A percentile compares a stretch with the other conserved stretches of the same genome.
Evolutionary conservation across 2,329 filamentous ascomycete species (phyloP).

Genomic region (Fonsecaea monophora): DNA sequence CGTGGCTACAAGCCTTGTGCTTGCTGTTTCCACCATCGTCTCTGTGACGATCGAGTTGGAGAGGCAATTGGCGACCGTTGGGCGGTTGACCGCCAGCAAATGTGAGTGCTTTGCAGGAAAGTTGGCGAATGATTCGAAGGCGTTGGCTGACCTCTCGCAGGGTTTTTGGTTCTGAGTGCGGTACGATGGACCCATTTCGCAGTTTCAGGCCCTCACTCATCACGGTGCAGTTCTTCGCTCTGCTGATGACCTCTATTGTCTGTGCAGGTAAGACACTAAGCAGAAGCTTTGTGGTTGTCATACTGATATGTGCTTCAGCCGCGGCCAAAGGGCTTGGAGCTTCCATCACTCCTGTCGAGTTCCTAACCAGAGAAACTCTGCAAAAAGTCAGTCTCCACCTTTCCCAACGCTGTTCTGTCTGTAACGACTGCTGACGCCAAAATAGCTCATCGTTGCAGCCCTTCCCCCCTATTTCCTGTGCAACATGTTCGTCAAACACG

Average conservation of each 20-base stretch:
- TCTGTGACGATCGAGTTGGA: slow-evolving; percentile 32
- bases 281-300: background rate
- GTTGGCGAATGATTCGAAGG: background rate
- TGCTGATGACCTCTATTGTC: slow-evolving; percentile 33
- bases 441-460: slow-evolving; percentile 32
- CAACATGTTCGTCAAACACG: slow-evolving; percentile 38
- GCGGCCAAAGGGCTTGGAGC: slow-evolving; percentile 35
- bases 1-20: slow-evolving; percentile 34
- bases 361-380: slow-evolving; percentile 22
- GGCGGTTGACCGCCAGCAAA: slow-evolving; percentile 32
- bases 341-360: slow-evolving; percentile 27
- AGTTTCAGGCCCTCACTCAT: slow-evolving; percentile 9
- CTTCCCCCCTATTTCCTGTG: slow-evolving; percentile 36
- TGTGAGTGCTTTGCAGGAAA: slow-evolving; percentile 23
- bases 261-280: slow-evolving; percentile 29
- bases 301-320: slow-evolving; percentile 26
- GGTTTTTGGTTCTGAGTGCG: slow-evolving; percentile 30
- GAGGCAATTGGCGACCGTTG: slow-evolving; percentile 28
- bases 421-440: slow-evolving; percentile 12
- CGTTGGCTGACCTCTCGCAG: slow-evolving; percentile 19
- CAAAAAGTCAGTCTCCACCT: slow-evolving; percentile 28
- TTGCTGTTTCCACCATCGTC: slow-evolving; percentile 32
- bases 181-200: slow-evolving; percentile 14
- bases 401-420: background rate
- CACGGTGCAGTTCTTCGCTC: slow-evolving; percentile 30